A percentile compares a stretch with the other conserved stretches of the same genome.
Evolutionary conservation across 257 asterid genomes (phyloP).

Genomic region (Fraxinus anomala): DNA sequence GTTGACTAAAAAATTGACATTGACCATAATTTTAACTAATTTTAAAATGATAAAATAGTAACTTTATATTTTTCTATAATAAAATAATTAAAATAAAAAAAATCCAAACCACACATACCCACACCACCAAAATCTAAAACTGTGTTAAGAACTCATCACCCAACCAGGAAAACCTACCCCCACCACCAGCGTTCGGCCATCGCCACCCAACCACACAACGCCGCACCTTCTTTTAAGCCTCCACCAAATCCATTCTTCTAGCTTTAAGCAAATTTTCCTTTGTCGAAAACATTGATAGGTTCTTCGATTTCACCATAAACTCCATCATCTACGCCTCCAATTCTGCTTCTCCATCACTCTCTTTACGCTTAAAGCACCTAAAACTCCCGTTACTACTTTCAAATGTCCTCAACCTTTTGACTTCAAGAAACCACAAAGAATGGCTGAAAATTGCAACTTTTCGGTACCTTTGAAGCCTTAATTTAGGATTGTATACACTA

Average conservation of each 20-base stretch:
- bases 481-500: slow-evolving; percentile 24
- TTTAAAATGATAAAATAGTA: no score
- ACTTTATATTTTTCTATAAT: no score
- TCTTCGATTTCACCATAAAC: slow-evolving; percentile 79
- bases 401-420: slow-evolving; percentile 18
- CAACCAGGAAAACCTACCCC: no score
- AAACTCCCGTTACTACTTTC: slow-evolving; percentile 19
- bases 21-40: no score
- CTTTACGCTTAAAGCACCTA: slow-evolving; percentile 49
- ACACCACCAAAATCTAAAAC: no score
- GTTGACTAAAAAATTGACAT: no score
- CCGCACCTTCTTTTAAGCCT: slow-evolving; percentile 46
- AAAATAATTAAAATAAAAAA: no score
- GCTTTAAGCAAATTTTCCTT: slow-evolving; percentile 58
- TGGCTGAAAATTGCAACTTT: slow-evolving; percentile 1
- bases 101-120: no score
- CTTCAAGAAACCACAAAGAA: slow-evolving; percentile 36
- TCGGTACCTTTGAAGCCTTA: slow-evolving; percentile 7
- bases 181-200: no score
- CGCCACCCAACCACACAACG: no score
- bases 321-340: slow-evolving; percentile 75
- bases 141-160: no score
- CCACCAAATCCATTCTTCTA: slow-evolving; percentile 82
- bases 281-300: slow-evolving; percentile 68
- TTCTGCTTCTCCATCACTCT: slow-evolving; percentile 56